These are phyloP conservation scores for Cyclotella atomus DNA, from an alignment of 108 stramenopile genomes.

Conservation along the genomic window DNA sequence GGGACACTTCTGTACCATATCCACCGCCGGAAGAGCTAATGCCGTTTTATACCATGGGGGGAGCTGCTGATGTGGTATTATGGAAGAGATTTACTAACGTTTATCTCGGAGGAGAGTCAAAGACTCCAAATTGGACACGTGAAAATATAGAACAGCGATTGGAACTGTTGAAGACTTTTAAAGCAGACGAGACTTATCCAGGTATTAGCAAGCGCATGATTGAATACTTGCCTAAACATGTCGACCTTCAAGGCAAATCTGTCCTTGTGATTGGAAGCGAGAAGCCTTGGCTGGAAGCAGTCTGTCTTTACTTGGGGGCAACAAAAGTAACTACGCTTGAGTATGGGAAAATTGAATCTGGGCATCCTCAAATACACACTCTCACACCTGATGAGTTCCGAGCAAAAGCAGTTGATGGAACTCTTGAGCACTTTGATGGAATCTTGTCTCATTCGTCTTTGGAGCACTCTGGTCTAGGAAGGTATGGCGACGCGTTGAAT, in stretches of 20 bases:
- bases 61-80: not conserved
- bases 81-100: not conserved
- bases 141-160: not conserved
- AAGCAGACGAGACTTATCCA: not conserved
- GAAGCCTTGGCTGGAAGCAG: constrained; percentile 23
- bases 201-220: not conserved
- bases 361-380: constrained; percentile 15
- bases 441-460: constrained; percentile 17
- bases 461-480: constrained; percentile 17
- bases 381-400: constrained; percentile 16
- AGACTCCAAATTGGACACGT: not conserved
- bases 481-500: constrained; percentile 32
- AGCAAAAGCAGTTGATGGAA: not conserved
- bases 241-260: not conserved
- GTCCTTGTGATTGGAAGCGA: constrained; percentile 35
- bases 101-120: not conserved
- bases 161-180: not conserved
- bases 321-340: constrained; percentile 18
- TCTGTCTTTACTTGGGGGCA: constrained; percentile 7
- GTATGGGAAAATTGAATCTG: constrained; percentile 12
- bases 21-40: not conserved
- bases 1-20: not conserved
- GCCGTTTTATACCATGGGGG: not conserved
- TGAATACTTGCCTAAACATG: not conserved
- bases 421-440: constrained; percentile 8